Percentiles rank a stretch among this genome's conserved stretches.
Evolutionary conservation across 169 alveolate species (phyloP).

Genomic region (Eimeria necatrix): DNA sequence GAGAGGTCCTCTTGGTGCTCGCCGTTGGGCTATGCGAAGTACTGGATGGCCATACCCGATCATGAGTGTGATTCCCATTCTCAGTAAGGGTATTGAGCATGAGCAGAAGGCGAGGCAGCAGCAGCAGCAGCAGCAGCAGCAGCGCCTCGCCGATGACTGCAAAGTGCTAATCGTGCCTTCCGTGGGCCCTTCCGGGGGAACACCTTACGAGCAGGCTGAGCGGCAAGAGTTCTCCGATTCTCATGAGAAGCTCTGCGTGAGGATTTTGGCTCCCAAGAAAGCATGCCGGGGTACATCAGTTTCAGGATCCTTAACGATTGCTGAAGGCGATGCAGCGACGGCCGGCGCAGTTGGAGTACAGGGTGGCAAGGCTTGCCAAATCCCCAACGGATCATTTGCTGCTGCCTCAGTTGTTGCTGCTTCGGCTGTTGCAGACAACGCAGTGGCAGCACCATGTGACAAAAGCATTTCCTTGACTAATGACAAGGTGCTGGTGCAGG

Average conservation of each 20-base stretch:
- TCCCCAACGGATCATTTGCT: background rate
- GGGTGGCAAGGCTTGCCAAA: too few species aligned
- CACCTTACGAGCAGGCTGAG: too few species aligned
- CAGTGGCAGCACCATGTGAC: background rate
- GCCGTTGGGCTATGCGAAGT: constrained; percentile 20
- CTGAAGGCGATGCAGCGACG: background rate
- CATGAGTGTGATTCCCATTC: background rate
- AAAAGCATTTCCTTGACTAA: background rate
- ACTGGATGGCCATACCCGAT: constrained; percentile 1
- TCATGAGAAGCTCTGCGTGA: too few species aligned
- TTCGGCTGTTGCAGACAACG: background rate
- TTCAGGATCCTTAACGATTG: too few species aligned
- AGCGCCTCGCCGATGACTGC: background rate
- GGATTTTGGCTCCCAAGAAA: too few species aligned
- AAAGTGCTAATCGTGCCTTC: too few species aligned
- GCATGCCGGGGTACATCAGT: too few species aligned
- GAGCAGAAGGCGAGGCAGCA: constrained; percentile 12
- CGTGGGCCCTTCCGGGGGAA: too few species aligned
- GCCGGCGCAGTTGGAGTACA: background rate
- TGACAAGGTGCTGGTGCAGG: background rate
- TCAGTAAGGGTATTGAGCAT: constrained; percentile 24
- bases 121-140: background rate
- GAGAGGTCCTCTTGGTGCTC: constrained; percentile 6
- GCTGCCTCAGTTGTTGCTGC: background rate
- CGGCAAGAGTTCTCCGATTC: too few species aligned